Conservation (phyloP, 176 grass and related monocot genomes). For the Aegilops sharonensis region DNA sequence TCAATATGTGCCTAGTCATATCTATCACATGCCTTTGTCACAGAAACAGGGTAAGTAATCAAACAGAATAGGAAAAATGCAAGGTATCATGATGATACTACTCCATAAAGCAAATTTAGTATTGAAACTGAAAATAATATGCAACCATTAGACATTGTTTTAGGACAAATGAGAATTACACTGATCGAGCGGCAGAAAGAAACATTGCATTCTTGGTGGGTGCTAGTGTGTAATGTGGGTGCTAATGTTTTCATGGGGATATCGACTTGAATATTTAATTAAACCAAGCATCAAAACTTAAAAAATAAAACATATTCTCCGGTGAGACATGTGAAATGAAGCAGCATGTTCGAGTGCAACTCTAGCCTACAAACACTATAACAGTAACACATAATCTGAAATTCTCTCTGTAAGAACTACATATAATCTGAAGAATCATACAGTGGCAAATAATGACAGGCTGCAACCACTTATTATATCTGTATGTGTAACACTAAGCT, state of each 20-base stretch:
- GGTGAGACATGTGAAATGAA: background rate
- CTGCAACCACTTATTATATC: conserved; percentile 39
- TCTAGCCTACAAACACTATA: conserved; percentile 35
- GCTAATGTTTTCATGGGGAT: background rate
- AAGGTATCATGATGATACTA: no score
- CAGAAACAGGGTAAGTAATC: no score
- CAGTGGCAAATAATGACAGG: conserved; percentile 37
- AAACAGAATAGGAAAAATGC: no score
- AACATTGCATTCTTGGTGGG: no score
- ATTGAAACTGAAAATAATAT: no score
- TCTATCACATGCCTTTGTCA: no score
- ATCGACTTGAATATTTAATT: background rate
- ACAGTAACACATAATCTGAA: conserved; percentile 19
- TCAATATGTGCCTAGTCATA: no score
- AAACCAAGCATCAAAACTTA: background rate
- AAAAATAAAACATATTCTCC: background rate
- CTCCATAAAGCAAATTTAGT: no score
- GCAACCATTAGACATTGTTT: no score
- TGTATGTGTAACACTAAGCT: conserved; percentile 49
- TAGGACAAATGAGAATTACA: no score
- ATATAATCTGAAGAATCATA: conserved; percentile 19
- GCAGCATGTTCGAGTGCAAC: background rate
- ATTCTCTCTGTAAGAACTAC: background rate
- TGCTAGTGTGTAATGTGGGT: no score
- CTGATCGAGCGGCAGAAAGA: no score